Evolutionary conservation across 2,329 filamentous ascomycete species (phyloP).

Genomic region (Diplodia seriata): DNA sequence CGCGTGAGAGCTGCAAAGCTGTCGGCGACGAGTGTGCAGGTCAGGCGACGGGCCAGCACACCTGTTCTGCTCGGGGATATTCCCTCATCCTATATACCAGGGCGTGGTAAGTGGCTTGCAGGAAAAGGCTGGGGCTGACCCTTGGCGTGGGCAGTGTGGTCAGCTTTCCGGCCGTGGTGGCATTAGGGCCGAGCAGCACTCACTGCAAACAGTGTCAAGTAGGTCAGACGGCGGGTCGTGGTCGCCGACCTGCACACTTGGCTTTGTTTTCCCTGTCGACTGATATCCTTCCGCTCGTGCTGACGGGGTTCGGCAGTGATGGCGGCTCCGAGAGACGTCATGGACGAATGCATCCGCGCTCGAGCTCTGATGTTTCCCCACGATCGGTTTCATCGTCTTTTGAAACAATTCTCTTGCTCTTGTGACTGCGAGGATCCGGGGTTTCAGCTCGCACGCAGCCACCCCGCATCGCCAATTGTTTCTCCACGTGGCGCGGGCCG

Average conservation of each 20-base stretch:
- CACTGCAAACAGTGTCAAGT: not conserved
- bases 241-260: not conserved
- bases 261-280: not conserved
- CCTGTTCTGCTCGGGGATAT: not conserved
- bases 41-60: not conserved
- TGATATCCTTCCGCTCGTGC: not conserved
- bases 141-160: conserved; percentile 5
- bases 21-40: not conserved
- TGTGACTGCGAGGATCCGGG: not conserved
- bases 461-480: not conserved
- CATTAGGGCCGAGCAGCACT: not conserved
- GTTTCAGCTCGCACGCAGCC: not conserved
- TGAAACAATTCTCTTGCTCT: not conserved
- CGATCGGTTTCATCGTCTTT: not conserved
- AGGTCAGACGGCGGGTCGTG: conserved; percentile 12
- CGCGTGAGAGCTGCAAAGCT: too few species aligned
- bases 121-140: not conserved
- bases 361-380: not conserved
- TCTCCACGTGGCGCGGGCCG: not conserved
- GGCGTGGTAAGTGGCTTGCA: conserved; percentile 19
- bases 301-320: not conserved
- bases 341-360: not conserved
- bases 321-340: too few species aligned
- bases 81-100: conserved; percentile 6
- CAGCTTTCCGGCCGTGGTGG: conserved; percentile 10